phyloP scores from a whole-genome alignment of 163 green algal genomes.

The Chloromonas sp. region DNA sequence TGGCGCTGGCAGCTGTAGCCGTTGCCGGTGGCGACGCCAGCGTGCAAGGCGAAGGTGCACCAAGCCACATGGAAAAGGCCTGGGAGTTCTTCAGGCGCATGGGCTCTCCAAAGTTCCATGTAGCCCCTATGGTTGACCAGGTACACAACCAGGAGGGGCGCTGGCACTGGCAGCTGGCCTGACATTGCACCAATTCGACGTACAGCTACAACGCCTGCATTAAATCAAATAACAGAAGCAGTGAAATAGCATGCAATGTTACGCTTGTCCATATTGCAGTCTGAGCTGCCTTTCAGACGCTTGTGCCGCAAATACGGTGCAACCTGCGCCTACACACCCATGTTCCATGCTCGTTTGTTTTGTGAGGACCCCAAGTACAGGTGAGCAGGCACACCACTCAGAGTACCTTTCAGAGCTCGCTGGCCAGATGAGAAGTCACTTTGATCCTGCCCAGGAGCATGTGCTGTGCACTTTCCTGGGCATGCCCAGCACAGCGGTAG shows the following conservation, averaged over 20 bases:
- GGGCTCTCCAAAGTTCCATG: constrained; percentile 2
- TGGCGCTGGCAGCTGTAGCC: too few species aligned
- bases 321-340: constrained; percentile 87
- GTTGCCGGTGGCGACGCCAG: too few species aligned
- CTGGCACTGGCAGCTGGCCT: too few species aligned
- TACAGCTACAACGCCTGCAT: too few species aligned
- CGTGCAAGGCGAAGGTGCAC: too few species aligned
- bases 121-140: constrained; percentile 1
- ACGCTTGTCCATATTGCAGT: constrained; percentile 34
- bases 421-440: not conserved
- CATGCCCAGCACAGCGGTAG: too few species aligned
- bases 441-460: too few species aligned
- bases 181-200: too few species aligned
- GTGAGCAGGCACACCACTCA: not conserved
- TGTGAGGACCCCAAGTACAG: constrained; percentile 68
- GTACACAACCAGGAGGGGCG: not conserved
- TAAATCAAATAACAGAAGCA: too few species aligned
- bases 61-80: not conserved
- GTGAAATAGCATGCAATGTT: too few species aligned
- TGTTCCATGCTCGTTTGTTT: constrained; percentile 88
- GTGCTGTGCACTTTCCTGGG: too few species aligned
- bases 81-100: constrained; percentile 3
- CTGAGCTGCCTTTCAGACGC: constrained; percentile 89
- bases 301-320: constrained; percentile 83
- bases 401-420: not conserved